phyloP scores from a whole-genome alignment of 257 asterid species.

The Lycium barbarum region DNA sequence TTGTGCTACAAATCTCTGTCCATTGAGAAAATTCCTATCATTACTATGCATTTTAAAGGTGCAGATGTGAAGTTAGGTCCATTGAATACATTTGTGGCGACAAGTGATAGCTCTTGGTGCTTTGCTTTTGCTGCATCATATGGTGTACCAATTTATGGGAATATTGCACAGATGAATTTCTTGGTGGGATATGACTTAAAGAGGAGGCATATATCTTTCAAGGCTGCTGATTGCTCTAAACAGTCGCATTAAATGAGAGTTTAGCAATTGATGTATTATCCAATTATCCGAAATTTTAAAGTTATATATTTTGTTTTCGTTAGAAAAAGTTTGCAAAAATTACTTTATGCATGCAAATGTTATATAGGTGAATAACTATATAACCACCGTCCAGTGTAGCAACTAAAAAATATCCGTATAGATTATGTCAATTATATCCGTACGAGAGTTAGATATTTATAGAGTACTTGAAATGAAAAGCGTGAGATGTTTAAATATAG shows the following conservation, averaged over 20 bases:
- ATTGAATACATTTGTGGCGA: constrained; percentile 41
- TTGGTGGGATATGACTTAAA: constrained; percentile 37
- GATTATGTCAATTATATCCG: too few species aligned
- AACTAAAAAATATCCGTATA: too few species aligned
- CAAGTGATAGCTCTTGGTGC: constrained; percentile 41
- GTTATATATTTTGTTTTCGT: too few species aligned
- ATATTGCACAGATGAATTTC: constrained; percentile 41
- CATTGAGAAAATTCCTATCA: constrained; percentile 35
- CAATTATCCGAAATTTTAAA: not conserved
- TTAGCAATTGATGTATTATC: too few species aligned
- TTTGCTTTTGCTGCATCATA: constrained; percentile 46
- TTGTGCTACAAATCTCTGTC: constrained; percentile 47
- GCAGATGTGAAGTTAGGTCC: constrained; percentile 59
- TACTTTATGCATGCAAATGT: too few species aligned
- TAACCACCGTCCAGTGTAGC: too few species aligned
- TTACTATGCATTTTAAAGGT: constrained; percentile 65
- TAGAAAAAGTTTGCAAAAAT: too few species aligned
- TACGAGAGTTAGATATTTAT: too few species aligned
- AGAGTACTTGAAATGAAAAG: too few species aligned
- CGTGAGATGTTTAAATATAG: too few species aligned
- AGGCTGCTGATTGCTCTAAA: constrained; percentile 32
- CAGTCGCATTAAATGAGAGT: not conserved
- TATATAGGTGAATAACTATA: too few species aligned
- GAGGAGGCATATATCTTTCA: constrained; percentile 27
- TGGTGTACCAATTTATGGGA: constrained; percentile 43